Evolutionary conservation across 164 flowering plant genomes (phyloP).

Genomic region (Stephania cephalantha): DNA sequence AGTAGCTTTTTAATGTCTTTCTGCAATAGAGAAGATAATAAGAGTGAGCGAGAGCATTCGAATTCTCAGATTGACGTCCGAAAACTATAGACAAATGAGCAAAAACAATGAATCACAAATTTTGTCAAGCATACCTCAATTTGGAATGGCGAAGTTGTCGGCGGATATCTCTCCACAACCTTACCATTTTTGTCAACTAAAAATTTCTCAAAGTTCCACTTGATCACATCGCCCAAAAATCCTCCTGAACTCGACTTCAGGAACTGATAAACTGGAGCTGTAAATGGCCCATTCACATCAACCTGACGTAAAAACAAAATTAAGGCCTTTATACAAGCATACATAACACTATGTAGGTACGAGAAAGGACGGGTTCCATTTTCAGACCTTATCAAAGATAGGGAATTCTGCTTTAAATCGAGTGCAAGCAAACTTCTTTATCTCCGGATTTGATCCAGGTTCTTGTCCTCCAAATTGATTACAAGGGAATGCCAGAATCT

Average conservation of each 20-base stretch:
- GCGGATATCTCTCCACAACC: constrained; percentile 82
- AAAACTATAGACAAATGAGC: background rate
- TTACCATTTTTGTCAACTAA: constrained; percentile 83
- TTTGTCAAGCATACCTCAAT: constrained; percentile 63
- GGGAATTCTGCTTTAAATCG: constrained; percentile 91
- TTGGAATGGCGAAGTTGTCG: constrained; percentile 84
- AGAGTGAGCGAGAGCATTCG: background rate
- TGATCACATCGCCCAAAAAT: constrained; percentile 72
- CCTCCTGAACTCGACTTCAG: constrained; percentile 82
- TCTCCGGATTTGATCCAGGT: constrained; percentile 81
- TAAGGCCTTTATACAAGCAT: background rate
- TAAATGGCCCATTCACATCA: constrained; percentile 85
- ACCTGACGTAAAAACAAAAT: constrained; percentile 33
- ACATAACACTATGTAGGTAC: background rate
- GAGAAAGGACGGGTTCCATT: background rate
- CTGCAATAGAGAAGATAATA: constrained; percentile 35
- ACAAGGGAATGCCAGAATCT: constrained; percentile 93
- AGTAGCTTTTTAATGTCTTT: constrained; percentile 75
- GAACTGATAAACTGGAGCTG: constrained; percentile 88
- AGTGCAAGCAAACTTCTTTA: constrained; percentile 85
- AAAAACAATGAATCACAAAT: background rate
- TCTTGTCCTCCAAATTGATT: constrained; percentile 94
- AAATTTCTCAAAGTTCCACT: constrained; percentile 98
- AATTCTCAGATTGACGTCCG: background rate
- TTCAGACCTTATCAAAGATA: constrained; percentile 78